A percentile compares a stretch with the other conserved stretches of the same genome.
Conservation (phyloP, 352 stramenopile genomes). For the Globisporangium canariense region DNA sequence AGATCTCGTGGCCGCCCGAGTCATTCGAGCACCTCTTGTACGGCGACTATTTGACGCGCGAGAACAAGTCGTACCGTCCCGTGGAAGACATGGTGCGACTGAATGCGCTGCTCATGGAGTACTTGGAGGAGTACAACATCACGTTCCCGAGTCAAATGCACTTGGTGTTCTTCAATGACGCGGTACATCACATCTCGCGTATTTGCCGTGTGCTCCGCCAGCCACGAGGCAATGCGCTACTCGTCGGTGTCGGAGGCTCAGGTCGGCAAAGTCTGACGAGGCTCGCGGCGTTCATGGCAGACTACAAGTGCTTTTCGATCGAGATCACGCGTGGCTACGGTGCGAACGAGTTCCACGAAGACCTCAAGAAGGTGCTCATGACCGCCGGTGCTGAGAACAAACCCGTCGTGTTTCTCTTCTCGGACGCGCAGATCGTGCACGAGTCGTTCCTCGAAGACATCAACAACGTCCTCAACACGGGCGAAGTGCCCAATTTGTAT, state of each 20-base stretch:
- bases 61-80: conserved; percentile 71
- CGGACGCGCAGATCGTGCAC: conserved; percentile 91
- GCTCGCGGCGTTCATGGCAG: conserved; percentile 89
- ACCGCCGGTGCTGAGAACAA: conserved; percentile 85
- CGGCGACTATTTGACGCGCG: conserved; percentile 86
- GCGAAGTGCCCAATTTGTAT: conserved; percentile 93
- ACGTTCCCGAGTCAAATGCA: conserved; percentile 92
- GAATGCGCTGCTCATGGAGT: conserved; percentile 81
- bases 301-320: conserved; percentile 90
- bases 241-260: conserved; percentile 90
- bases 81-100: conserved; percentile 67
- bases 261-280: conserved; percentile 90
- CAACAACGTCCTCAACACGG: conserved; percentile 94
- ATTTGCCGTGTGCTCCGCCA: conserved; percentile 92
- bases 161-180: conserved; percentile 94
- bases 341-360: conserved; percentile 89
- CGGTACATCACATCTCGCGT: conserved; percentile 91
- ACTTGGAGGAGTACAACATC: conserved; percentile 95
- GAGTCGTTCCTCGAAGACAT: conserved; percentile 94
- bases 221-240: conserved; percentile 87
- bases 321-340: conserved; percentile 92
- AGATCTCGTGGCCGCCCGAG: conserved; percentile 52
- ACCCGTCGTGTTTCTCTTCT: conserved; percentile 91
- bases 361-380: conserved; percentile 91
- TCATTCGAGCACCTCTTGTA: conserved; percentile 87